These are phyloP conservation scores for Pythium phragmiticola DNA, from an alignment of 352 stramenopile genomes.

Conservation along the genomic window DNA sequence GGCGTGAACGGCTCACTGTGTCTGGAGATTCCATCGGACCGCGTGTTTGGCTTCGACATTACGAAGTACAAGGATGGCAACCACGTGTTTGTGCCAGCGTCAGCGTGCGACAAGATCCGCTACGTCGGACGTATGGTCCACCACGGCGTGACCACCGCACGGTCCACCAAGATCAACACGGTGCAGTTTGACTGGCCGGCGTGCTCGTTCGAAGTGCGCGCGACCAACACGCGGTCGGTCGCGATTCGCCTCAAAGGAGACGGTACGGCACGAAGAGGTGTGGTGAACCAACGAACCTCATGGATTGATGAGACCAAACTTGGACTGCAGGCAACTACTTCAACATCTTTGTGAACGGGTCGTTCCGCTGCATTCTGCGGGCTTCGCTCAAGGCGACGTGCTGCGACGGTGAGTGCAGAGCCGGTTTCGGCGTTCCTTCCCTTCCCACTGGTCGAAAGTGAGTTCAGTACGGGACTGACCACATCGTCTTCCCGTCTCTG, in stretches of 20 bases:
- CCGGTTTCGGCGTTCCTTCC: not conserved
- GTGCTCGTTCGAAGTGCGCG: slow-evolving; percentile 62
- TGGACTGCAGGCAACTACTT: slow-evolving; percentile 77
- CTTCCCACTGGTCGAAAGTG: not conserved
- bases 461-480: slow-evolving; percentile 20
- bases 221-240: slow-evolving; percentile 56
- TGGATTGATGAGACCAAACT: too few relatives aligned
- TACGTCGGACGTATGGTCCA: slow-evolving; percentile 75
- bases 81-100: slow-evolving; percentile 69
- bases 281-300: too few relatives aligned
- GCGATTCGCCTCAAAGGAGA: slow-evolving; percentile 84
- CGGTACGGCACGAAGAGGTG: slow-evolving; percentile 29
- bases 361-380: slow-evolving; percentile 73
- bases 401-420: slow-evolving; percentile 58
- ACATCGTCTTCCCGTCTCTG: slow-evolving; percentile 3
- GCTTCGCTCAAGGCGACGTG: slow-evolving; percentile 74
- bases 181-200: slow-evolving; percentile 87
- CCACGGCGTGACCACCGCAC: slow-evolving; percentile 53
- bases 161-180: slow-evolving; percentile 82
- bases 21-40: slow-evolving; percentile 18
- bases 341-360: slow-evolving; percentile 81
- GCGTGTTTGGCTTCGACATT: slow-evolving; percentile 82
- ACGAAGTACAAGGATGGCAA: slow-evolving; percentile 70
- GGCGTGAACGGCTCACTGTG: slow-evolving; percentile 1
- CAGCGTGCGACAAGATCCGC: slow-evolving; percentile 65